Percentiles rank a stretch among this genome's conserved stretches.
These are phyloP conservation scores for Leccinum arenicola DNA, from an alignment of 768 basidiomycete genomes.

Conservation along the genomic window DNA sequence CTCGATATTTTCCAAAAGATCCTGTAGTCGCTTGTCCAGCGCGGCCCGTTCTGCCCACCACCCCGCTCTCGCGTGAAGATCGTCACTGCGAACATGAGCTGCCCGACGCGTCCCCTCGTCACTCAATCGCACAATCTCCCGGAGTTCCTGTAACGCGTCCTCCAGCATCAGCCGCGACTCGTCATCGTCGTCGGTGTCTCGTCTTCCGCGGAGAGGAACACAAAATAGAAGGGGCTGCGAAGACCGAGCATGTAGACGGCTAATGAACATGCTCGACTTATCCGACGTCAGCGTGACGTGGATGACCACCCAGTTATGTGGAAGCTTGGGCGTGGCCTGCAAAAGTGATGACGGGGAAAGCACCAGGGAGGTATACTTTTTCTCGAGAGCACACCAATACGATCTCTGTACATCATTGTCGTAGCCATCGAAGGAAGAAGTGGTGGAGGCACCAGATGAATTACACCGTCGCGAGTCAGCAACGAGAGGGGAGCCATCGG, in stretches of 20 bases:
- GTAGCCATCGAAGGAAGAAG: slow-evolving; percentile 31
- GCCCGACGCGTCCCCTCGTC: slow-evolving; percentile 76
- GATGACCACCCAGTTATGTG: slow-evolving; percentile 78
- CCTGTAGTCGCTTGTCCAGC: slow-evolving; percentile 74
- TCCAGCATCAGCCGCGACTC: slow-evolving; percentile 74
- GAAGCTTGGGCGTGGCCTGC: slow-evolving; percentile 48
- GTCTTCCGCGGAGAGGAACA: slow-evolving; percentile 79
- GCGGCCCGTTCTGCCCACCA: slow-evolving; percentile 87
- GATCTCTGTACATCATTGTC: slow-evolving; percentile 37
- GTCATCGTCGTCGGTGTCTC: slow-evolving; percentile 72
- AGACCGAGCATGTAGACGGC: slow-evolving; percentile 63
- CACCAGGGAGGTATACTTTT: slow-evolving; percentile 43
- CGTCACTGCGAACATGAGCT: slow-evolving; percentile 63
- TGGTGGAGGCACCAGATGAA: slow-evolving; percentile 14
- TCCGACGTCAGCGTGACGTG: slow-evolving; percentile 84
- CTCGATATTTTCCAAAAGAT: slow-evolving; percentile 81
- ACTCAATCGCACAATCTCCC: slow-evolving; percentile 76
- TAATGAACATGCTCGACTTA: slow-evolving; percentile 77
- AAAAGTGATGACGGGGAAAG: slow-evolving; percentile 37
- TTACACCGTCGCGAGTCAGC: slow-evolving; percentile 11
- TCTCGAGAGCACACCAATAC: slow-evolving; percentile 63
- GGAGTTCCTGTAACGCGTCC: slow-evolving; percentile 68
- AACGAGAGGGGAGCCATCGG: slow-evolving; percentile 42
- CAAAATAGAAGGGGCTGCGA: slow-evolving; percentile 75
- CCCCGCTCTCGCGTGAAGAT: slow-evolving; percentile 56